A percentile compares a stretch with the other conserved stretches of the same genome.
Conservation (phyloP, 2,329 filamentous ascomycete species). For the Colletotrichum incanum region DNA sequence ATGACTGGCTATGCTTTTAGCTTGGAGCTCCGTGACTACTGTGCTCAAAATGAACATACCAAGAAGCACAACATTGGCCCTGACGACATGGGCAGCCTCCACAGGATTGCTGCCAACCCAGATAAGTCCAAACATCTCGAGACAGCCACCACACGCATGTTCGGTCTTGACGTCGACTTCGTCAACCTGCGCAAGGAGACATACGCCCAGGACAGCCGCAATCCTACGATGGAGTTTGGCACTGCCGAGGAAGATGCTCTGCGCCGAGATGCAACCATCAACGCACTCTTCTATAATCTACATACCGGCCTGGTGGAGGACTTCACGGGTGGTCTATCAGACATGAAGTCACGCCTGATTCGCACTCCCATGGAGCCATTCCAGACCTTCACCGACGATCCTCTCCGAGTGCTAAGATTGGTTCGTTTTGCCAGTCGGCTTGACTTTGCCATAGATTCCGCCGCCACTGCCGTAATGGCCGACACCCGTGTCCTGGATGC, state of each 20-base stretch:
- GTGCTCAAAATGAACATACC: constrained; percentile 72
- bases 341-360: constrained; percentile 82
- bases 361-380: constrained; percentile 89
- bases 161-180: constrained; percentile 91
- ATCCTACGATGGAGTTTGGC: constrained; percentile 94
- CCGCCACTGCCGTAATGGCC: constrained; percentile 81
- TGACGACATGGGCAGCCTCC: constrained; percentile 80
- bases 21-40: constrained; percentile 77
- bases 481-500: constrained; percentile 84
- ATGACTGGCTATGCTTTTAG: constrained; percentile 88
- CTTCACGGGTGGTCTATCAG: constrained; percentile 83
- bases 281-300: constrained; percentile 96
- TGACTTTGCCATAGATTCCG: constrained; percentile 81
- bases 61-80: constrained; percentile 72
- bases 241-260: constrained; percentile 92
- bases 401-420: constrained; percentile 86
- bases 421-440: constrained; percentile 93
- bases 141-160: constrained; percentile 88
- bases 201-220: constrained; percentile 90
- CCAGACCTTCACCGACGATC: constrained; percentile 95
- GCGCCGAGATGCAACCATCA: constrained; percentile 92
- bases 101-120: constrained; percentile 93
- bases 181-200: constrained; percentile 95
- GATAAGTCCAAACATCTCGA: constrained; percentile 98
- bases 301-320: constrained; percentile 87